phyloP scores from a whole-genome alignment of 2,329 filamentous ascomycete genomes.

The Fusarium coicis region DNA sequence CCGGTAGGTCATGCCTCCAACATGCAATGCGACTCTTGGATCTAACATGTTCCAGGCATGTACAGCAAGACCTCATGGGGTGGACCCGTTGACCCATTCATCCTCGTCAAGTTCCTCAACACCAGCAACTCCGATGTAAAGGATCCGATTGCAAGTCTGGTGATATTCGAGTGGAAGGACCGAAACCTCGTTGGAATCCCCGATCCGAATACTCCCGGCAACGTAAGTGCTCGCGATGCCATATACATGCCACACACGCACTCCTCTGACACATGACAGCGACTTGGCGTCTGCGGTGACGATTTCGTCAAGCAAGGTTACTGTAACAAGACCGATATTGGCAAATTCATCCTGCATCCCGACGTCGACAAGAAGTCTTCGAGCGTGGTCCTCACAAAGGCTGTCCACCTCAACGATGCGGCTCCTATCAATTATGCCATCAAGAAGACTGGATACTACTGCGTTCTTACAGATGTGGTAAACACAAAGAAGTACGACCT shows the following conservation, averaged over 20 bases:
- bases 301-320: constrained; percentile 73
- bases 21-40: background rate
- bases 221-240: constrained; percentile 55
- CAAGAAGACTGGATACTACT: constrained; percentile 95
- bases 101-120: constrained; percentile 81
- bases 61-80: constrained; percentile 92
- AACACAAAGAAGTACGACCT: constrained; percentile 77
- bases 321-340: constrained; percentile 82
- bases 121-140: constrained; percentile 64
- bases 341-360: constrained; percentile 82
- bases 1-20: constrained; percentile 55
- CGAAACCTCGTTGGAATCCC: constrained; percentile 79
- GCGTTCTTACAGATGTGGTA: constrained; percentile 82
- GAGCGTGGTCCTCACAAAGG: constrained; percentile 80
- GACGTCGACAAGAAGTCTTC: constrained; percentile 79
- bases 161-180: constrained; percentile 96
- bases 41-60: constrained; percentile 71
- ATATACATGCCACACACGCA: background rate
- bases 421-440: constrained; percentile 83
- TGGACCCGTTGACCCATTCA: constrained; percentile 87
- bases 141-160: constrained; percentile 82
- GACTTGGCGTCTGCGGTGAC: constrained; percentile 76
- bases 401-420: constrained; percentile 82
- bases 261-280: constrained; percentile 43
- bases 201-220: constrained; percentile 62